Percentiles rank a stretch among this genome's conserved stretches.
phyloP scores from a whole-genome alignment of 2,329 filamentous ascomycete genomes.

The Ceratocystis cubensis region DNA sequence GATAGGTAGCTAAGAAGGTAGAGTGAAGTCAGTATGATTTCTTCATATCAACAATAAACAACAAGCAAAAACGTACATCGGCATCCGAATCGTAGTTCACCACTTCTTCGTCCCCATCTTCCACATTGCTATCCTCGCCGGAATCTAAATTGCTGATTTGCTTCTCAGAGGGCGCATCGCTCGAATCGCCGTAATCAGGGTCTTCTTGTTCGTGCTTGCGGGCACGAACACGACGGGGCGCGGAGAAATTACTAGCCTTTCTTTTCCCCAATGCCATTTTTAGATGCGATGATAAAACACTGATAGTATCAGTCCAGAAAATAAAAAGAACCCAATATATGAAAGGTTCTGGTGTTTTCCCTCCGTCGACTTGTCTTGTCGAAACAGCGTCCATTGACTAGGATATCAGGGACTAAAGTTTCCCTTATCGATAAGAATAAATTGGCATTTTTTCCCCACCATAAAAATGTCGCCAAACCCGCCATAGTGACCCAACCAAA shows the following conservation, averaged over 20 bases:
- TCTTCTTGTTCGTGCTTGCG: constrained; percentile 34
- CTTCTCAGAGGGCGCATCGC: constrained; percentile 28
- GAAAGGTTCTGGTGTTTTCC: not conserved
- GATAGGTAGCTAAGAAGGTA: constrained; percentile 1
- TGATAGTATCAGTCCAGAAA: no score
- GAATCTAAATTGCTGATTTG: constrained; percentile 26
- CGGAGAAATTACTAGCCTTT: constrained; percentile 29
- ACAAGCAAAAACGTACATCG: constrained; percentile 12
- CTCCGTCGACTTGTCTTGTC: no score
- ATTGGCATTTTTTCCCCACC: not conserved
- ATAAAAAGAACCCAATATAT: not conserved
- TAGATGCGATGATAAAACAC: not conserved
- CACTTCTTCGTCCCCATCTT: constrained; percentile 26
- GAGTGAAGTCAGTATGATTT: not conserved
- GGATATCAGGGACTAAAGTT: not conserved
- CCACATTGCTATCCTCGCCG: constrained; percentile 26
- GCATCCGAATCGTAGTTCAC: constrained; percentile 19
- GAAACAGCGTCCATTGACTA: no score
- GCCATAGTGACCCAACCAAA: no score
- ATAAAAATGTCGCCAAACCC: not conserved
- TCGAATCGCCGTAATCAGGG: constrained; percentile 29
- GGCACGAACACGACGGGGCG: constrained; percentile 35
- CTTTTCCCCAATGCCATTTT: constrained; percentile 33
- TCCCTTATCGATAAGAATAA: constrained; percentile 16
- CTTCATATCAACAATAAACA: not conserved